A percentile compares a stretch with the other conserved stretches of the same genome.
These are phyloP conservation scores for Aspergillus sp. DNA, from an alignment of 2,329 filamentous ascomycete genomes.

Conservation along the genomic window DNA sequence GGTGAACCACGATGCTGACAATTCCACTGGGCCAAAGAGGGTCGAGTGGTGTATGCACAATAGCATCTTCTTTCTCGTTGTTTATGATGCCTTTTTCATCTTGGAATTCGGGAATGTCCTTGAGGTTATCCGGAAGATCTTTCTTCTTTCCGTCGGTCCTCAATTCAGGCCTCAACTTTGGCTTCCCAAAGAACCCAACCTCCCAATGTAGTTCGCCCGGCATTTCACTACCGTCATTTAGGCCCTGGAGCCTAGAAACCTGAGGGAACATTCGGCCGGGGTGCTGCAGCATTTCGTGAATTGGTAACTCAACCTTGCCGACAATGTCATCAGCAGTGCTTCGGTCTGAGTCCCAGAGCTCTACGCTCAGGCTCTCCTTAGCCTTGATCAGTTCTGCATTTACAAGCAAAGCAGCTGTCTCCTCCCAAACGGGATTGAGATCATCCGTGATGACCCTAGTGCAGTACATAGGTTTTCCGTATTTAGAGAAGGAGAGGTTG, in stretches of 20 bases:
- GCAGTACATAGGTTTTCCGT: slow-evolving; percentile 96
- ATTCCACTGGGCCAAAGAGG: slow-evolving; percentile 94
- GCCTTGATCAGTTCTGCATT: slow-evolving; percentile 88
- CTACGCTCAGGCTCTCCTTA: slow-evolving; percentile 86
- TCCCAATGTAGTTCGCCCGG: slow-evolving; percentile 94
- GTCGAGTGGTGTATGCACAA: slow-evolving; percentile 85
- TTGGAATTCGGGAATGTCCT: slow-evolving; percentile 71
- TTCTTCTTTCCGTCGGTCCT: slow-evolving; percentile 82
- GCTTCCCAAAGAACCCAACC: slow-evolving; percentile 90
- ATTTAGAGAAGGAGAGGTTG: slow-evolving; percentile 91
- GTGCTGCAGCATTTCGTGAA: slow-evolving; percentile 92
- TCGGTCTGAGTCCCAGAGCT: slow-evolving; percentile 93
- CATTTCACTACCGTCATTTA: slow-evolving; percentile 82
- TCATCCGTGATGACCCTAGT: slow-evolving; percentile 94
- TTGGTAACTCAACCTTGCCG: slow-evolving; percentile 87
- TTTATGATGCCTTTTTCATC: slow-evolving; percentile 80
- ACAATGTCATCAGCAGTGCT: slow-evolving; percentile 92
- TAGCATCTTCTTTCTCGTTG: slow-evolving; percentile 72
- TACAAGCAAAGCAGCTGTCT: slow-evolving; percentile 78
- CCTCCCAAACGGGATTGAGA: slow-evolving; percentile 87
- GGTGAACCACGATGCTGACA: slow-evolving; percentile 80
- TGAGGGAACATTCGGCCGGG: slow-evolving; percentile 91
- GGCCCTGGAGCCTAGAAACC: slow-evolving; percentile 73
- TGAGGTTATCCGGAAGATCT: slow-evolving; percentile 67
- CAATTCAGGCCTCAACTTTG: slow-evolving; percentile 76